Evolutionary conservation across 1,139 yeast species (phyloP).

Genomic region (Candida glucosophila): DNA sequence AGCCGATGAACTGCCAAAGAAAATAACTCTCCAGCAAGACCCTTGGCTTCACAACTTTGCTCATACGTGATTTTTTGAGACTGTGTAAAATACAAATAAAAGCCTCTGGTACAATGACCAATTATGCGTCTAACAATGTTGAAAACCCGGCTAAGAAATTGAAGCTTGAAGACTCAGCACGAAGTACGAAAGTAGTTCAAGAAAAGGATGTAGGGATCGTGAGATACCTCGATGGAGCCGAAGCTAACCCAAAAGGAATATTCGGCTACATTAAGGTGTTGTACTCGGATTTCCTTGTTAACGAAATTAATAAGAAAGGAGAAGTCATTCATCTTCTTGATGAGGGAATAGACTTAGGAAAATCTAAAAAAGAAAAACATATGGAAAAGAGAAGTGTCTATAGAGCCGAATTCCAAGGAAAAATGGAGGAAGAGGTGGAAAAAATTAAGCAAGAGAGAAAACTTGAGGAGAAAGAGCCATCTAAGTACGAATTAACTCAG

Average conservation of each 20-base stretch:
- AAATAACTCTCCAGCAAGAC: conserved; percentile 6
- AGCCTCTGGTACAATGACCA: conserved; percentile 5
- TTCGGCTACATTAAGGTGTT: conserved; percentile 76
- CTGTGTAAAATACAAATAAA: conserved; percentile 5
- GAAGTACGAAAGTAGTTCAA: conserved; percentile 18
- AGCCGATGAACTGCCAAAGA: conserved; percentile 4
- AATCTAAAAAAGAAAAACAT: conserved; percentile 43
- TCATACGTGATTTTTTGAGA: neutral
- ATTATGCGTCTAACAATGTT: conserved; percentile 2
- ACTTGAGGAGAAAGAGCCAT: conserved; percentile 13
- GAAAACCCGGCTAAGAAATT: conserved; percentile 4
- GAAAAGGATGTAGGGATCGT: conserved; percentile 85
- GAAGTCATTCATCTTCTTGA: conserved; percentile 69
- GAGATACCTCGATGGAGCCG: conserved; percentile 43
- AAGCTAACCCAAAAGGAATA: conserved; percentile 50
- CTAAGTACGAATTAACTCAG: conserved; percentile 38
- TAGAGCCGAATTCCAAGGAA: conserved; percentile 25
- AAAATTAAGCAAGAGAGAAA: conserved; percentile 21
- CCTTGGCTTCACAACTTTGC: conserved; percentile 2
- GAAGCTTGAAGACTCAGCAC: conserved; percentile 5
- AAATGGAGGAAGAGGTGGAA: conserved; percentile 27
- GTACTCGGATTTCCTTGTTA: conserved; percentile 90
- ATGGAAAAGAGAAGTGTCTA: conserved; percentile 37
- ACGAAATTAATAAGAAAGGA: conserved; percentile 67
- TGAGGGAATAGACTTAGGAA: conserved; percentile 53